Base-by-base conservation (phyloP, 306 rosid species). In the Acacia confusa region DNA sequence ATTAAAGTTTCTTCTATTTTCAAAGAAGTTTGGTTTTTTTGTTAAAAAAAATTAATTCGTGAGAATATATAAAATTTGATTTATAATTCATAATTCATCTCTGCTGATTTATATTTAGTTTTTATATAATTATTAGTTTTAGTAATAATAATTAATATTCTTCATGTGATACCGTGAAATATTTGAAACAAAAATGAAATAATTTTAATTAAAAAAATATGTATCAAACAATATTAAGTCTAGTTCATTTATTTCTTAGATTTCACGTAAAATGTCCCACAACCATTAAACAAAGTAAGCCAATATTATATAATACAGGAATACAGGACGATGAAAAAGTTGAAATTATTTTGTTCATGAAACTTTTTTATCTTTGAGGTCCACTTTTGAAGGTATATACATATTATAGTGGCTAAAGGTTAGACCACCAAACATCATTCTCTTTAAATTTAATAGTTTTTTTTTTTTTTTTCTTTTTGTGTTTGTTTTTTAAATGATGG, bases 281-380 rank as follows among this genome's bases (percentile, higher is more conserved):
- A 8, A 22, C 4, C 27, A 57, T 57, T 7, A 9, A n/a, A 57
- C n/a, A 1, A 57, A 50, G 6, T n/a, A n/a, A 50, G 0, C n/a
- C 55, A 50, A 50, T 50, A 9, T 16, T 4, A 36, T 36, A 36
- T 36, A 36, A 36, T 36, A 36, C 6, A 34, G 4, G 4, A 6
- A 1, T 19, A 20, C 20, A n/a, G 28, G 63, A 57, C 5, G 16
- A 36, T 20, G 47, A 67, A 67, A 65, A 67, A 67, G 47, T 36
- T 19, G 27, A 9, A 67, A 38, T 67, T 19, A 40, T 55, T 68
- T 55, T 34, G 48, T 27, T 40, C 9, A 27, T 12, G 38, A 27
- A 57, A 44, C 70, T 55, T 57, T 55, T 57, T 20, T 27, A 27
- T 27, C 38, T 80, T 61, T 72, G 22, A 45, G 78, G 40, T 79